Percentiles rank a stretch among this genome's conserved stretches.
Evolutionary conservation across 2,329 filamentous ascomycete species (phyloP).

Genomic region (Dactylonectria macrodidyma): DNA sequence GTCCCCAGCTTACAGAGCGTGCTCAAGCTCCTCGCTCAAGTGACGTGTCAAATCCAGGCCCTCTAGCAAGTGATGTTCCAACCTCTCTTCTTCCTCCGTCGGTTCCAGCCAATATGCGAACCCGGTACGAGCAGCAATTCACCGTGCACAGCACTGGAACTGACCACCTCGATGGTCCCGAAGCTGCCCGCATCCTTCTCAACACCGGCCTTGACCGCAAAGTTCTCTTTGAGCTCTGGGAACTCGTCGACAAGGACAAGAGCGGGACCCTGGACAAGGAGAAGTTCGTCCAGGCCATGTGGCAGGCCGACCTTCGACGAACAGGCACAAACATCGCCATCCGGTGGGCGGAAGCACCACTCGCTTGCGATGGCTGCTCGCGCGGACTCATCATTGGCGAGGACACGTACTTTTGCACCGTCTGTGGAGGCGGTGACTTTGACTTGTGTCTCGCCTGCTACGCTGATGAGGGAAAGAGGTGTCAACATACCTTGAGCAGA

Average conservation of each 20-base stretch:
- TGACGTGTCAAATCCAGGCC: not conserved
- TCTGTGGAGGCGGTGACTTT: constrained; percentile 25
- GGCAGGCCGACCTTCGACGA: constrained; percentile 22
- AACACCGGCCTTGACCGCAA: constrained; percentile 19
- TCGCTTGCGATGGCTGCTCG: constrained; percentile 26
- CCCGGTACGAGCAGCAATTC: constrained; percentile 20
- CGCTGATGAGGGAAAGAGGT: not conserved
- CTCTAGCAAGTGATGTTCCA: constrained; percentile 3
- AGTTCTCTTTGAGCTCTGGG: constrained; percentile 26
- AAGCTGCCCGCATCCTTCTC: constrained; percentile 17
- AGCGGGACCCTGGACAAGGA: constrained; percentile 26
- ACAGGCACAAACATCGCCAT: constrained; percentile 13
- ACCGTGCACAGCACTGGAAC: constrained; percentile 6
- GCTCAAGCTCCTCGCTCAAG: not conserved
- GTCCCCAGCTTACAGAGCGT: not conserved
- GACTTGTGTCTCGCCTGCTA: constrained; percentile 26
- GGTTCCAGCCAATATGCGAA: constrained; percentile 15
- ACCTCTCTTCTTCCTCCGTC: constrained; percentile 11
- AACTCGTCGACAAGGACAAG: constrained; percentile 24
- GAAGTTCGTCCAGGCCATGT: constrained; percentile 28
- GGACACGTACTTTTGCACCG: constrained; percentile 16
- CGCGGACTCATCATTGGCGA: constrained; percentile 27
- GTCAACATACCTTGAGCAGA: constrained; percentile 3
- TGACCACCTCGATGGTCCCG: constrained; percentile 3
- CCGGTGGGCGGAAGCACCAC: constrained; percentile 8